Conservation (phyloP, 202 grass and related monocot genomes). For the Miscanthus sacchariflorus region DNA sequence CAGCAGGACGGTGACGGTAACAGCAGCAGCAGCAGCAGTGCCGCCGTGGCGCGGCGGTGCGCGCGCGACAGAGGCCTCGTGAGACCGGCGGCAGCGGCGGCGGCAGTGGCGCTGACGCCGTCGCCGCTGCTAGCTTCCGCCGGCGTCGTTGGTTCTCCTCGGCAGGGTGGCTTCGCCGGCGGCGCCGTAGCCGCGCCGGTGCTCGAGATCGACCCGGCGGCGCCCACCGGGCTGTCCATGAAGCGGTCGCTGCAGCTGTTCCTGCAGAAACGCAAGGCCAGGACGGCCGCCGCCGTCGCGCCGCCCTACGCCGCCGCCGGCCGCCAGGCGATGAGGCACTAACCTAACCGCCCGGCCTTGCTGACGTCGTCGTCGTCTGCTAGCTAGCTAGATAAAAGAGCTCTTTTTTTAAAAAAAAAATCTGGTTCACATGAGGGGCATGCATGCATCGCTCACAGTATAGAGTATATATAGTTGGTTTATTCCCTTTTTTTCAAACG, state of each 20-base stretch:
- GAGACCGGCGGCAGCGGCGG: neutral
- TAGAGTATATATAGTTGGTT: neutral
- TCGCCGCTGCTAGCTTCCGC: neutral
- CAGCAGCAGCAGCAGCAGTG: neutral
- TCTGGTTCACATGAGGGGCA: neutral
- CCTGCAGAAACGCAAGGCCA: constrained; percentile 77
- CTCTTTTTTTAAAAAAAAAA: neutral
- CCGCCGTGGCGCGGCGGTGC: neutral
- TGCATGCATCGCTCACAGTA: too few species aligned
- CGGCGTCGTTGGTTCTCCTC: neutral
- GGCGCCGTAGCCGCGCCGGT: neutral
- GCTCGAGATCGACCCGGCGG: neutral
- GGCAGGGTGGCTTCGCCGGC: neutral
- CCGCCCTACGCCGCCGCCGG: constrained; percentile 38
- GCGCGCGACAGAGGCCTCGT: neutral
- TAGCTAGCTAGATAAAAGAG: neutral
- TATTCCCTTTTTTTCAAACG: neutral
- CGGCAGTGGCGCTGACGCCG: neutral
- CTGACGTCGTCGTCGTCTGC: neutral
- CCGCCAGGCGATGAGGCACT: constrained; percentile 28
- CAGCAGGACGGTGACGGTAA: neutral
- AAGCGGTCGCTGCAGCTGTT: constrained; percentile 82
- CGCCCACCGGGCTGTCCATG: constrained; percentile 57
- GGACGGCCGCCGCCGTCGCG: constrained; percentile 44
- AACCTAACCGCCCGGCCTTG: neutral